Conservation (phyloP, 2,329 filamentous ascomycete genomes). For the Diplodia corticola region DNA sequence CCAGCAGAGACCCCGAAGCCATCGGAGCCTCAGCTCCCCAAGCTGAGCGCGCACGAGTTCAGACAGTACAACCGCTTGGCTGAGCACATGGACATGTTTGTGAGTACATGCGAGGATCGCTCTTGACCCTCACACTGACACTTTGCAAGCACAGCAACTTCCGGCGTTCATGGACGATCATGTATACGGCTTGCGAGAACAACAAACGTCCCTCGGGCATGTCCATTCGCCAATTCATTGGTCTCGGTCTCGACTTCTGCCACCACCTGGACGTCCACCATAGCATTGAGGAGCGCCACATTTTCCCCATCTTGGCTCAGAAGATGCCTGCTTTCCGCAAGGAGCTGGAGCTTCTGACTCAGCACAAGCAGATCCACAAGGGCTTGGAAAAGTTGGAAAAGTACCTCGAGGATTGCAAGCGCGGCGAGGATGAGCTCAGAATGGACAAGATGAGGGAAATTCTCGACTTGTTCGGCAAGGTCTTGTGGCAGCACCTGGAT, state of each 20-base stretch:
- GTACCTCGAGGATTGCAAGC: slow-evolving; percentile 64
- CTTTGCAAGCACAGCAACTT: slow-evolving; percentile 69
- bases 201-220: slow-evolving; percentile 62
- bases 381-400: slow-evolving; percentile 68
- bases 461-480: slow-evolving; percentile 75
- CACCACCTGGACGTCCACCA: slow-evolving; percentile 75
- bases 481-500: slow-evolving; percentile 81
- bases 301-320: slow-evolving; percentile 75
- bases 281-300: slow-evolving; percentile 75
- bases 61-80: slow-evolving; percentile 70
- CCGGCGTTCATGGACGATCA: slow-evolving; percentile 68
- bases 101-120: slow-evolving; percentile 32
- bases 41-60: slow-evolving; percentile 67
- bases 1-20: not conserved
- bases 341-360: slow-evolving; percentile 66
- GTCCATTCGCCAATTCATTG: slow-evolving; percentile 68
- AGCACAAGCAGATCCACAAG: slow-evolving; percentile 77
- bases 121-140: slow-evolving; percentile 9
- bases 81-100: slow-evolving; percentile 72
- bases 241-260: slow-evolving; percentile 67
- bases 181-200: slow-evolving; percentile 65
- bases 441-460: slow-evolving; percentile 63
- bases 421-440: slow-evolving; percentile 61
- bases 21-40: slow-evolving; percentile 42
- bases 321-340: slow-evolving; percentile 76